Base-by-base conservation (phyloP, 768 basidiomycete species). In the Naganishia vishniacii region DNA sequence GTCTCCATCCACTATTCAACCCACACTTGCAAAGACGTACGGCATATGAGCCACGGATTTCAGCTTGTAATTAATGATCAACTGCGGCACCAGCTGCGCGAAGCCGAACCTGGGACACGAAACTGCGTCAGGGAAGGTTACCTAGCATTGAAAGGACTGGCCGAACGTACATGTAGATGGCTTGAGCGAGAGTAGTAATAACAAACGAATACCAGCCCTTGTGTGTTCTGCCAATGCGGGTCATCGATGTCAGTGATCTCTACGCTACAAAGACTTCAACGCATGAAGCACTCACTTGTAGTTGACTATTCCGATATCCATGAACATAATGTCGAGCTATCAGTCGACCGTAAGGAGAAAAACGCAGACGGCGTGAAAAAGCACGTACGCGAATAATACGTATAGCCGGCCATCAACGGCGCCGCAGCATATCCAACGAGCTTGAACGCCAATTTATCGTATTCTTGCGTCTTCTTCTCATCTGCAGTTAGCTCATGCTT, bases 391-490 rank as follows among this genome's bases (percentile, higher is more conserved):
- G 77, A 77, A 67, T 80, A 80, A n/a, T 77, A 65, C 7, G 79
- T 77, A 70, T 79, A 80, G 12, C 72, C 79, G 9, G 70, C 63
- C 45, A 80, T 67, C 11, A 87, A 80, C 2, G 95, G 94, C 48
- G 90, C 84, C 12, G 92, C 86, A 69, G 85, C 88, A 75, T 88
- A 94, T 59, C 89, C 87, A 20, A 99, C 94, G 74, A 92, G 91
- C 75, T 86, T 86, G 86, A 95, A 97, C 4, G 94, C 94, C 59
- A 94, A 81, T 69, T 84, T 84, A 80, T 98, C 94, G 75, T 80
- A 95, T 86, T 97, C 91, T 76, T 97, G 92, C 11, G 94, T 97
- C 79, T 88, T 93, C 81, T 88, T 92, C 80, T 99, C 95, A 72
- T 97, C 93, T 72, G 95, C 93, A 68, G 82, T 88, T n/a, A 97